These are phyloP conservation scores for Cyphellophora europaea DNA, from an alignment of 2,329 filamentous ascomycete genomes.

Conservation along the genomic window DNA sequence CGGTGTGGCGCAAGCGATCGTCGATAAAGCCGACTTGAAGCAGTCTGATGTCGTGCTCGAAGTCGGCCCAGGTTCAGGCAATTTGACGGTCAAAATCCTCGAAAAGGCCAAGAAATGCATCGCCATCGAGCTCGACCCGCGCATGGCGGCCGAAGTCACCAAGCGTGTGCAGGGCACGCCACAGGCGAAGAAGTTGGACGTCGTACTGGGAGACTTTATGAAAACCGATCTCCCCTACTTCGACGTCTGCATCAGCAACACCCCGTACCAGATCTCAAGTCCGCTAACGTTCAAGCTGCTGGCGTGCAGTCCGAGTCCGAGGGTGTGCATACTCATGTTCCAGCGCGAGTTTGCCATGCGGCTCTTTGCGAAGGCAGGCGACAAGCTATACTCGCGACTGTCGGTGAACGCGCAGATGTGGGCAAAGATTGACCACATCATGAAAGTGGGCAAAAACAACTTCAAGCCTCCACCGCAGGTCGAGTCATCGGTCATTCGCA, in stretches of 20 bases:
- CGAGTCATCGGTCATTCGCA: constrained; percentile 80
- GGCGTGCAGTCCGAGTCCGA: constrained; percentile 68
- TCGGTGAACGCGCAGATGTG: constrained; percentile 93
- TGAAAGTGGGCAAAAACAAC: constrained; percentile 94
- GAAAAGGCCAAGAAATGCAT: constrained; percentile 77
- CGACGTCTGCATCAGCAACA: constrained; percentile 76
- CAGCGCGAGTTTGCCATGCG: constrained; percentile 91
- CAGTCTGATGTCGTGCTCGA: constrained; percentile 85
- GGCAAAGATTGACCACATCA: constrained; percentile 60
- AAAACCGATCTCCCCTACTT: constrained; percentile 74
- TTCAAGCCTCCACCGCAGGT: constrained; percentile 92
- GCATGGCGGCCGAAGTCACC: constrained; percentile 92
- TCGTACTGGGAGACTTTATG: constrained; percentile 86
- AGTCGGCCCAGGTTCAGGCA: constrained; percentile 83
- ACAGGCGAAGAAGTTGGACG: constrained; percentile 71
- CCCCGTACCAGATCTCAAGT: constrained; percentile 72
- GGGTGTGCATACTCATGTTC: constrained; percentile 87
- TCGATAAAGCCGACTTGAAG: constrained; percentile 80
- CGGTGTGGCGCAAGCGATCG: constrained; percentile 71
- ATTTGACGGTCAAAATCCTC: constrained; percentile 80
- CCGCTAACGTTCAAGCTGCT: constrained; percentile 88
- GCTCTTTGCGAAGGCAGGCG: constrained; percentile 77
- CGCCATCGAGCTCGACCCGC: constrained; percentile 84
- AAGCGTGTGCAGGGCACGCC: constrained; percentile 89
- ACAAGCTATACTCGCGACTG: constrained; percentile 82